Percentiles rank a stretch among this genome's conserved stretches.
phyloP scores from a whole-genome alignment of 176 grass and related monocot species.

The Ampelocalamus luodianensis region DNA sequence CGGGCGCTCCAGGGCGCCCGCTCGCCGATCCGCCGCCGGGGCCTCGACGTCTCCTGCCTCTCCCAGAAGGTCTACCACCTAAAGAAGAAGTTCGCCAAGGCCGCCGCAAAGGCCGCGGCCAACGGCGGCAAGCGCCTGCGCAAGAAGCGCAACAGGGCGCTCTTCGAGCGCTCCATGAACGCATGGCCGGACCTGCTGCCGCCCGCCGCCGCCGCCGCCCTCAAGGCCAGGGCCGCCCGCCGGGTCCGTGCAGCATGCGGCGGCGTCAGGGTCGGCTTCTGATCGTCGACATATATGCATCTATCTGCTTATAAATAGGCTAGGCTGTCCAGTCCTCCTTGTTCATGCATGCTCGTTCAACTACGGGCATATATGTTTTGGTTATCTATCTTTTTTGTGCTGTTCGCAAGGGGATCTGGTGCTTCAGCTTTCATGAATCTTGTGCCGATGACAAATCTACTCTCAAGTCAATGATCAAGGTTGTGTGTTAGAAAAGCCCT shows the following conservation, averaged over 20 bases:
- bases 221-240: not conserved
- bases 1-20: not conserved
- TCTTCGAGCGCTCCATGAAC: not conserved
- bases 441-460: too few species aligned
- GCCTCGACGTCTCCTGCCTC: not conserved
- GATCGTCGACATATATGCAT: not conserved
- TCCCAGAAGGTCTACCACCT: constrained; percentile 8
- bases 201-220: not conserved
- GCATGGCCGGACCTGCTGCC: not conserved
- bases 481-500: too few species aligned
- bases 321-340: not conserved
- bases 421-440: too few species aligned
- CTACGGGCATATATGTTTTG: too few species aligned
- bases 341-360: too few species aligned
- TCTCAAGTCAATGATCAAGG: too few species aligned
- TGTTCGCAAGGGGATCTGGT: too few species aligned
- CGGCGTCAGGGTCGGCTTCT: not conserved
- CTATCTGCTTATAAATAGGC: not conserved
- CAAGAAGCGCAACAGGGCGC: not conserved
- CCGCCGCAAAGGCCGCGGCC: not conserved
- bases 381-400: too few species aligned
- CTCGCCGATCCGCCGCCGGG: not conserved
- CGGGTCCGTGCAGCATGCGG: not conserved
- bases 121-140: not conserved
- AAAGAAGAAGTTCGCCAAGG: not conserved